A percentile compares a stretch with the other conserved stretches of the same genome.
These are phyloP conservation scores for Benincasa hispida DNA, from an alignment of 306 rosid species.

Conservation along the genomic window DNA sequence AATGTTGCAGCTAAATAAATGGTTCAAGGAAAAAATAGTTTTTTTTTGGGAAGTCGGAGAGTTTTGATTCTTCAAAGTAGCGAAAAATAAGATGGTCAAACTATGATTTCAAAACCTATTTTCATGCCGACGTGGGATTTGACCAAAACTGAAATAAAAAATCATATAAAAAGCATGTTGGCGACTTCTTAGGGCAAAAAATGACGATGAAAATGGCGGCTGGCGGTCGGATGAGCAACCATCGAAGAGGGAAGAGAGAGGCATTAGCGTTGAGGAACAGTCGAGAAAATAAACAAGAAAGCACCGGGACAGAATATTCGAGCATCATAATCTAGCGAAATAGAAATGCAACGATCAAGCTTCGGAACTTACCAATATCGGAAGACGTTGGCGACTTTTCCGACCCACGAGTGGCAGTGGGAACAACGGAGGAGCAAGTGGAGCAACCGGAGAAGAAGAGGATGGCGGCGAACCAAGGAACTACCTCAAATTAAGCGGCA, in stretches of 20 bases:
- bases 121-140: background rate
- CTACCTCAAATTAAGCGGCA: too few species aligned
- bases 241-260: background rate
- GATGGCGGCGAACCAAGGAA: too few species aligned
- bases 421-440: background rate
- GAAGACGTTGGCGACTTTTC: background rate
- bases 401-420: background rate
- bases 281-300: background rate
- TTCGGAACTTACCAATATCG: background rate
- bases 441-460: background rate
- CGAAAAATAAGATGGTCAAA: background rate
- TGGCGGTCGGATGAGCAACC: background rate
- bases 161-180: background rate
- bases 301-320: too few species aligned
- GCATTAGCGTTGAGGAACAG: background rate
- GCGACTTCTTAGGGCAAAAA: background rate
- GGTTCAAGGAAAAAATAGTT: too few species aligned
- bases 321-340: background rate
- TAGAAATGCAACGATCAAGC: background rate
- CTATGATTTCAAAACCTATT: background rate
- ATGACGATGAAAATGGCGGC: background rate
- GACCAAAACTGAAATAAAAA: background rate
- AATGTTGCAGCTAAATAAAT: background rate
- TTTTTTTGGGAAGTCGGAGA: too few species aligned
- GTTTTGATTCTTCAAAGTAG: background rate